phyloP scores from a whole-genome alignment of 257 asterid species.

The Plantago elongata region DNA sequence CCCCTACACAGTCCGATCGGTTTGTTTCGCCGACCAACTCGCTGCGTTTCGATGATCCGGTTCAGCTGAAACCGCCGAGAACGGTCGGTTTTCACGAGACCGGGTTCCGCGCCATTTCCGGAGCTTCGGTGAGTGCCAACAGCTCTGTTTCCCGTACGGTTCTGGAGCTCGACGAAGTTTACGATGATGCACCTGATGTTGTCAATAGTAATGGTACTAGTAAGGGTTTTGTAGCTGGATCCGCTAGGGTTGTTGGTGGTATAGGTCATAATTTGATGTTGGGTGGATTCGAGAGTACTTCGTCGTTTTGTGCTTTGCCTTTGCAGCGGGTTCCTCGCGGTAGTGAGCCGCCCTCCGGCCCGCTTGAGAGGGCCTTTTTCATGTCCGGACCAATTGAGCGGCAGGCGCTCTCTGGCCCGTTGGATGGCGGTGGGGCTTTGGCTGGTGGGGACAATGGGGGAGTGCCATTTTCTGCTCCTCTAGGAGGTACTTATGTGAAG shows the following conservation, averaged over 20 bases:
- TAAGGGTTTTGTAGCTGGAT: slow-evolving; percentile 45
- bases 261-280: slow-evolving; percentile 27
- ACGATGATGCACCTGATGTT: slow-evolving; percentile 44
- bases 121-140: slow-evolving; percentile 91
- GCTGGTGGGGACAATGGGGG: slow-evolving; percentile 36
- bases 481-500: slow-evolving; percentile 65
- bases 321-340: slow-evolving; percentile 89
- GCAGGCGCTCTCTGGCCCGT: slow-evolving; percentile 86
- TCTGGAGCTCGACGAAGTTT: slow-evolving; percentile 50
- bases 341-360: slow-evolving; percentile 59
- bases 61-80: slow-evolving; percentile 27
- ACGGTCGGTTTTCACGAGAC: slow-evolving; percentile 52
- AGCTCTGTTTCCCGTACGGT: slow-evolving; percentile 78
- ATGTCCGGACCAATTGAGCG: slow-evolving; percentile 98
- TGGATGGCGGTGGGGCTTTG: slow-evolving; percentile 36
- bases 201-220: slow-evolving; percentile 13
- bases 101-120: slow-evolving; percentile 93
- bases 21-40: slow-evolving; percentile 88
- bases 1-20: slow-evolving; percentile 90
- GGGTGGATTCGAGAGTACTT: slow-evolving; percentile 85
- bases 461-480: slow-evolving; percentile 86
- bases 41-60: slow-evolving; percentile 82
- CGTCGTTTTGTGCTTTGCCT: slow-evolving; percentile 83
- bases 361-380: slow-evolving; percentile 74
- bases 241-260: slow-evolving; percentile 33